These are phyloP conservation scores for Polytrichum formosum DNA, from an alignment of 225 moss, liverwort and hornwort species.

Conservation along the genomic window DNA sequence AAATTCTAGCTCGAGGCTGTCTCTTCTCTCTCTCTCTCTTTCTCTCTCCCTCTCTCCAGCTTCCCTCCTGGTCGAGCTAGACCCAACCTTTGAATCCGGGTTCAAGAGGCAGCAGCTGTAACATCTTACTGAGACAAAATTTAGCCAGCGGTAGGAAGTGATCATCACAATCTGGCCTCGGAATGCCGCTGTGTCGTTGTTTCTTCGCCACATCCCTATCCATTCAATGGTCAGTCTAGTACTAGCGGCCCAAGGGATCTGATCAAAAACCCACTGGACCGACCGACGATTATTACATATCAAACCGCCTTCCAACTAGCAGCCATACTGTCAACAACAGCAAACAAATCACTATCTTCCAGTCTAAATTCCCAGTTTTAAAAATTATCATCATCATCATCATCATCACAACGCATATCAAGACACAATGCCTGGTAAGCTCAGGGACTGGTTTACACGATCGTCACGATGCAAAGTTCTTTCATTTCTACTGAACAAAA, in stretches of 20 bases:
- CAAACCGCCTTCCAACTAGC: too few relatives aligned
- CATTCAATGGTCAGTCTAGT: conserved; percentile 40
- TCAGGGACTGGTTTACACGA: not conserved
- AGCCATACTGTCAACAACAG: too few relatives aligned
- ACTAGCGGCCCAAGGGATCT: too few relatives aligned
- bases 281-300: not conserved
- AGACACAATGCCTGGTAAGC: conserved; percentile 20
- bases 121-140: not conserved
- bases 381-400: too few relatives aligned
- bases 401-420: not conserved
- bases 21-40: not conserved
- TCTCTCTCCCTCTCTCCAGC: not conserved
- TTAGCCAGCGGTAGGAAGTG: conserved; percentile 1
- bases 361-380: too few relatives aligned
- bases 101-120: not conserved
- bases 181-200: conserved; percentile 42
- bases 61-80: not conserved
- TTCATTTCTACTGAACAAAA: too few relatives aligned
- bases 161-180: conserved; percentile 2
- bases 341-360: too few relatives aligned
- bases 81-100: not conserved
- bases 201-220: conserved; percentile 41
- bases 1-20: too few relatives aligned
- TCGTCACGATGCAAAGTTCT: not conserved
- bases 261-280: too few relatives aligned